phyloP scores from a whole-genome alignment of 306 rosid genomes.

The Calophaca sinica region DNA sequence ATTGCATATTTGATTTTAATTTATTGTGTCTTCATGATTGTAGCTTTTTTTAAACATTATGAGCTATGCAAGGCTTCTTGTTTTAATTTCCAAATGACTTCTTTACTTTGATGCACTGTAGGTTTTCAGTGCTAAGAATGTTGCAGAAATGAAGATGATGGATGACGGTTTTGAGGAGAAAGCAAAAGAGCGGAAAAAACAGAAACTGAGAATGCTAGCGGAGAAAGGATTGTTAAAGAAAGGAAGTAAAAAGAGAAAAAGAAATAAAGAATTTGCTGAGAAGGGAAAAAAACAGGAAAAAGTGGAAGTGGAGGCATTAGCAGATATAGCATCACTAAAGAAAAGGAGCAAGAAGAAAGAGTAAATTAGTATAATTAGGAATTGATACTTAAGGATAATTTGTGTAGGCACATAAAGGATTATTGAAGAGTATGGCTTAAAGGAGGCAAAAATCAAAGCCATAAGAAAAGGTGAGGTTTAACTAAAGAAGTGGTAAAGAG shows the following conservation, averaged over 20 bases:
- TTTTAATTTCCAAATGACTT: constrained; percentile 4
- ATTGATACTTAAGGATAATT: not conserved
- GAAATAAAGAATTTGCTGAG: constrained; percentile 47
- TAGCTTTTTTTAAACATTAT: constrained; percentile 4
- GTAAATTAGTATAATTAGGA: not conserved
- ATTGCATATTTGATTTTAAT: constrained; percentile 5
- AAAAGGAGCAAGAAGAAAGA: constrained; percentile 34
- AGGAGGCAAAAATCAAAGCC: constrained; percentile 12
- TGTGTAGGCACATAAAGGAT: not conserved
- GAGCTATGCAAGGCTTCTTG: not conserved
- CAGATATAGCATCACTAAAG: constrained; percentile 34
- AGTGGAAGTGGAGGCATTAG: constrained; percentile 28
- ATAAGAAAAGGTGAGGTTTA: not conserved
- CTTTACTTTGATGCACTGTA: constrained; percentile 41
- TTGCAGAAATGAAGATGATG: constrained; percentile 80
- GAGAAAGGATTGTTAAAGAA: constrained; percentile 75
- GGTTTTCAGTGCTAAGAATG: constrained; percentile 83
- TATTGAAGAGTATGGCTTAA: constrained; percentile 1
- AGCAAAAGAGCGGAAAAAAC: constrained; percentile 75
- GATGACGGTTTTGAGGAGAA: constrained; percentile 86
- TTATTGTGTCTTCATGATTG: not conserved
- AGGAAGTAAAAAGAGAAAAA: constrained; percentile 57
- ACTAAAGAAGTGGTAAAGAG: constrained; percentile 10
- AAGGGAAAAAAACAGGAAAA: constrained; percentile 21
- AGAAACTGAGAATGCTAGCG: constrained; percentile 63